Evolutionary conservation across 768 basidiomycete genomes (phyloP), one percentile per base, ranked within the genome.

Genomic region (Rhodotorula babjevae): DNA sequence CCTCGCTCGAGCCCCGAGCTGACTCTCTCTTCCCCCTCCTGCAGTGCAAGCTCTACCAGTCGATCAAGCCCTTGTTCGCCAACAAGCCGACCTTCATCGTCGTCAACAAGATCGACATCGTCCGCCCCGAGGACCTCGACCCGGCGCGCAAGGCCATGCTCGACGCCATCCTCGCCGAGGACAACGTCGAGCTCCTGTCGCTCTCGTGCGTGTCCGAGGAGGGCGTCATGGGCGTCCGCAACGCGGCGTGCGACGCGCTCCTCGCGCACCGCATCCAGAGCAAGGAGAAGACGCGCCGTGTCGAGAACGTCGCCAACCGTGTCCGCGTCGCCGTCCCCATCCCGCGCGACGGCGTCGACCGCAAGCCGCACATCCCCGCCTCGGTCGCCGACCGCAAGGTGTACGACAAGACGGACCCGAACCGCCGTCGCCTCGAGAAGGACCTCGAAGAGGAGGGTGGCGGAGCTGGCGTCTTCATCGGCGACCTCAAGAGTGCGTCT

Each of bases 41-140:
- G 18, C 78, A 98, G 91, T 96, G 93, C 85, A 91, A 96, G 85
- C 88, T 98, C 75, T 98, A 94, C 87, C 91, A 97, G 81, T 98
- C 96, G 62, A 97, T 99, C 84, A 97, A 97, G 82, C 96, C 96
- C 52, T 87, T 99, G 61, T 99, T 99, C 82, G 84, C 85, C 64
- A 90, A 89, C 81, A 98, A 98, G 82, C 95, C 74, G 55, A 91
- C 89, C 59, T 78, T 99, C 69, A 88, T 99, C 49, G 94, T 97
- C 78, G 88, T 97, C 82, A 99, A 99, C 87, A 99, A 99, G 86
- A 89, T 93, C 77, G 96, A 99, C 80, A 88, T 98, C 69, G 90
- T 84, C 77, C 89, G 93, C 61, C 86, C 94, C 40, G 89, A 91
- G 55, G 93, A 97, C 78, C 86, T 98, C 36, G 81, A 86, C 21